A percentile compares a stretch with the other conserved stretches of the same genome.
These are phyloP conservation scores for Fusarium liriodendri DNA, from an alignment of 2,329 filamentous ascomycete genomes.

Conservation along the genomic window DNA sequence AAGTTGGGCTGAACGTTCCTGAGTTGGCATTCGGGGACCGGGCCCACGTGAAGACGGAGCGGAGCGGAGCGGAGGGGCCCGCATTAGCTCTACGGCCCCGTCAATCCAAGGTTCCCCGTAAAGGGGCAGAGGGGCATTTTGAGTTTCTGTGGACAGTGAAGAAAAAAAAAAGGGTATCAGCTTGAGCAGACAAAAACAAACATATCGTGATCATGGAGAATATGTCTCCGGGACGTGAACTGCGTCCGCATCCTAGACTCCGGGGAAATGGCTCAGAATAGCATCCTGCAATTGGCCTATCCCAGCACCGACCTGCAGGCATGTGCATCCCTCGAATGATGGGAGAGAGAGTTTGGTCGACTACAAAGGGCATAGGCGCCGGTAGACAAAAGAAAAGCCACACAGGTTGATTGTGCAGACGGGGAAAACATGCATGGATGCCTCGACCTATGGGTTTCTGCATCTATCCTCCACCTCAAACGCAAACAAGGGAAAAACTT, in stretches of 20 bases:
- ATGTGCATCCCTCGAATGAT: constrained; percentile 21
- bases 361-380: background rate
- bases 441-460: constrained; percentile 3
- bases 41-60: background rate
- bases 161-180: background rate
- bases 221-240: background rate
- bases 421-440: background rate
- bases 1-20: constrained; percentile 9
- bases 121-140: background rate
- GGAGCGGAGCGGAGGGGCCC: constrained; percentile 4
- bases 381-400: background rate
- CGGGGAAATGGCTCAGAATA: constrained; percentile 31
- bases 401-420: background rate
- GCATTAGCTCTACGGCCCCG: constrained; percentile 25
- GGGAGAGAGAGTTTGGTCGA: constrained; percentile 10
- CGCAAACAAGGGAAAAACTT: background rate
- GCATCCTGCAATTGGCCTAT: constrained; percentile 14
- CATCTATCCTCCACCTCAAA: background rate
- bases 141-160: background rate
- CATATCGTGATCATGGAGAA: background rate
- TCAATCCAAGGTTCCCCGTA: constrained; percentile 13
- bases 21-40: constrained; percentile 20
- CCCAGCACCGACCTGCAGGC: constrained; percentile 4
- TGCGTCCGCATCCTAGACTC: constrained; percentile 16
- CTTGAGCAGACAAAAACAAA: background rate